Evolutionary conservation across 208 protist species (phyloP), one percentile per base, ranked within the genome.

Genomic region (Endotrypanum monterogeii): DNA sequence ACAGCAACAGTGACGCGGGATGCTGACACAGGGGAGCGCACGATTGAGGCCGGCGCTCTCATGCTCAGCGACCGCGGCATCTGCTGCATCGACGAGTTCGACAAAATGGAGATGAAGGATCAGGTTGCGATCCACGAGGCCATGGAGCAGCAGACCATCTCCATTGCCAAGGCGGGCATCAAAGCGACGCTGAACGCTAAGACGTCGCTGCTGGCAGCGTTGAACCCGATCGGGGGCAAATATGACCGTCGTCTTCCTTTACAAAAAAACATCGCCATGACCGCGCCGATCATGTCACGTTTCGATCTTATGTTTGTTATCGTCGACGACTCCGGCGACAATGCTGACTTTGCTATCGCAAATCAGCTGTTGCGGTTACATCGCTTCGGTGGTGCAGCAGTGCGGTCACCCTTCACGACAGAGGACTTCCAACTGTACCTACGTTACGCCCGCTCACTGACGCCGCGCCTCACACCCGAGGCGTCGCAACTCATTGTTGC

Each of bases 11-110:
- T 99, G 8, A 95, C 98, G 8, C 97, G 94, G 58, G 99, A 99
- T 80, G 82, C 91, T n/a, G 99, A 99, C 76, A 99, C 96, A 3
- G 98, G 99, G 35, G 99, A 99, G 79, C 99, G 99, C 82, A 98
- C 92, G 20, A 99, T 99, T 60, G 99, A 99, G 83, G 99, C 99
- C 0, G 99, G 99, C 62, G 99, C 99, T 28, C 92, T 99, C 5
- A 99, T 99, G 99, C 89, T 99, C 6, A 99, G 99, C 55, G 99
- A 99, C 86, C 99, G 99, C 69, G 99, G 99, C 72, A 97, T 99
- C 39, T 99, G 99, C 93, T 99, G 99, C 85, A 99, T 99, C 77
- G 99, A 99, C 86, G 99, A 99, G 90, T 99, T 99, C 84, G 99
- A 99, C 83, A 99, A 99, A 89, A 99, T 99, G 99, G 98, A 99